These are phyloP conservation scores for Alternaria dauci DNA, from an alignment of 2,329 filamentous ascomycete species.

Conservation along the genomic window DNA sequence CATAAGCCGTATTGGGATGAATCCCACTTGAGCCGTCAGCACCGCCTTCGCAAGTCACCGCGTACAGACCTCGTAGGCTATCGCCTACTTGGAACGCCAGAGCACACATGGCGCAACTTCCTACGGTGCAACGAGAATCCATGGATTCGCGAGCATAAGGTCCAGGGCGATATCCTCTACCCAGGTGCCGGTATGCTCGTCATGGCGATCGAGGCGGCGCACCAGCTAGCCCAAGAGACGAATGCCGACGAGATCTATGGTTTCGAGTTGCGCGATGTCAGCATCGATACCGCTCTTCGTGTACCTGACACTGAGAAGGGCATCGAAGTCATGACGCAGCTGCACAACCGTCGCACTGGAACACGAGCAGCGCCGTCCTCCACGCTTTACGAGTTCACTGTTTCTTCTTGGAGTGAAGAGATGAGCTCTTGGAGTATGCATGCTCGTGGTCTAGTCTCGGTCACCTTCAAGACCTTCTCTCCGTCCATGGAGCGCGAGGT, in stretches of 20 bases:
- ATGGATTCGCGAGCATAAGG: slow-evolving; percentile 25
- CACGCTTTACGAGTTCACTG: slow-evolving; percentile 13
- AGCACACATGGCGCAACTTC: slow-evolving; percentile 19
- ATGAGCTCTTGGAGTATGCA: slow-evolving; percentile 10
- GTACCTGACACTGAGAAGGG: slow-evolving; percentile 14
- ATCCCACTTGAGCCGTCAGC: slow-evolving; percentile 7
- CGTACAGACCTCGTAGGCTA: slow-evolving; percentile 14
- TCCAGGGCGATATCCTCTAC: slow-evolving; percentile 49
- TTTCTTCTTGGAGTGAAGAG: slow-evolving; percentile 14
- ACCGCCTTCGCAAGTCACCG: slow-evolving; percentile 10
- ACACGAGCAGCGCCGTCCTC: slow-evolving; percentile 11
- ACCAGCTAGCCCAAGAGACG: slow-evolving; percentile 3
- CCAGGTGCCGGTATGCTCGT: slow-evolving; percentile 56
- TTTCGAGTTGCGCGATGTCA: slow-evolving; percentile 11
- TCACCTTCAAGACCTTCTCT: slow-evolving; percentile 6
- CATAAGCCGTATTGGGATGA: slow-evolving; percentile 12
- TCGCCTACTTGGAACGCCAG: slow-evolving; percentile 7
- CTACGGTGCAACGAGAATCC: slow-evolving; percentile 14
- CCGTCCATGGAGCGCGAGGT: slow-evolving; percentile 9
- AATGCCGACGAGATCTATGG: slow-evolving; percentile 6
- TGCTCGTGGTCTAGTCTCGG: slow-evolving; percentile 9
- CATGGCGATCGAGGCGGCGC: slow-evolving; percentile 45
- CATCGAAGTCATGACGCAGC: slow-evolving; percentile 16
- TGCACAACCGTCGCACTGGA: slow-evolving; percentile 15
- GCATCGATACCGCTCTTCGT: slow-evolving; percentile 10